Conservation (phyloP, 352 stramenopile genomes). For the Phytopythium delawarense region DNA sequence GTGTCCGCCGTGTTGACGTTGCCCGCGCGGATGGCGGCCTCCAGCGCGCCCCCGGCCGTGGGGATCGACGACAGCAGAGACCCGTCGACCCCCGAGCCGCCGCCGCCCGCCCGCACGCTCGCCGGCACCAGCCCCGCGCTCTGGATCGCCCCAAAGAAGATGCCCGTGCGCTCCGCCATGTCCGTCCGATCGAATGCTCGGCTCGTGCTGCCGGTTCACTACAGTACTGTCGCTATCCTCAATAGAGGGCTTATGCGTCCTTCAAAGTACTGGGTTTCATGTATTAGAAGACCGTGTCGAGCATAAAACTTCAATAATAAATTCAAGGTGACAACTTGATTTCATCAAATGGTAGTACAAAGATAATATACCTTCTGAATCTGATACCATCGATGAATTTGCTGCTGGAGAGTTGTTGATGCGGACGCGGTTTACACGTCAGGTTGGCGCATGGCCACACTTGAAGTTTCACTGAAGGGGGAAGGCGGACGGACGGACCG, state of each 20-base stretch:
- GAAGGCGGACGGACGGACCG: not conserved
- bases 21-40: conserved; percentile 67
- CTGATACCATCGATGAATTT: no score
- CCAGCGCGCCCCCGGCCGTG: conserved; percentile 32
- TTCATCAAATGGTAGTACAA: no score
- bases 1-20: conserved; percentile 81
- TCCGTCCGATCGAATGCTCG: not conserved
- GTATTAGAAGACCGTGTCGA: not conserved
- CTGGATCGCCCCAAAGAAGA: conserved; percentile 79
- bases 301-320: not conserved
- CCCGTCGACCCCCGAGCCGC: not conserved
- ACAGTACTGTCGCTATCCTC: not conserved
- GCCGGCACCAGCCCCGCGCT: conserved; percentile 33
- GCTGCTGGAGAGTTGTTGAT: not conserved
- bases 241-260: not conserved
- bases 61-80: conserved; percentile 9
- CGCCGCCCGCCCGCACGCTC: conserved; percentile 25
- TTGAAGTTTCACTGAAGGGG: conserved; percentile 1
- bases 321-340: no score
- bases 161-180: conserved; percentile 73
- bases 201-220: not conserved
- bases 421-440: not conserved
- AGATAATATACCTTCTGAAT: no score
- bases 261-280: not conserved
- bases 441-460: not conserved